Conservation (phyloP, 1,284 basidiomycete genomes). For the Puccinia triticina region DNA sequence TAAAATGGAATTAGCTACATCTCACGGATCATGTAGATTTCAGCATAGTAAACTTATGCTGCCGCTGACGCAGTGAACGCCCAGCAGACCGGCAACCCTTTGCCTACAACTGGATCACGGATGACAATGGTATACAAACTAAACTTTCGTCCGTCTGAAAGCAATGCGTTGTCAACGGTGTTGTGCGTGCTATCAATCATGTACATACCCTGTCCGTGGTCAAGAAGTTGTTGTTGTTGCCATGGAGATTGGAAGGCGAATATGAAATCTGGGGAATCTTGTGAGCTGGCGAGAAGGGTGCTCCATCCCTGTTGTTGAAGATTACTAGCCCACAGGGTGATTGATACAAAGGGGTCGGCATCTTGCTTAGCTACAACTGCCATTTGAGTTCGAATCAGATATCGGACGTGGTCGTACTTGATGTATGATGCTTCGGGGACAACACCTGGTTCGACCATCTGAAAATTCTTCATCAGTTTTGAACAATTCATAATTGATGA, state of each 20-base stretch:
- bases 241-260: background rate
- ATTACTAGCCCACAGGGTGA: background rate
- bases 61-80: background rate
- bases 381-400: background rate
- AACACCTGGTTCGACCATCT: background rate
- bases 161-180: background rate
- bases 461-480: background rate
- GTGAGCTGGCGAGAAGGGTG: background rate
- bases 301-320: background rate
- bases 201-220: background rate
- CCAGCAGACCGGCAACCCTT: background rate
- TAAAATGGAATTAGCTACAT: no score
- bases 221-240: background rate
- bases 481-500: background rate
- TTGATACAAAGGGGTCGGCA: background rate
- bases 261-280: background rate
- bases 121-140: background rate
- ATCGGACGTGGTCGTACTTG: background rate
- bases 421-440: background rate
- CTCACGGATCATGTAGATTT: no score
- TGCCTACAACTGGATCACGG: background rate
- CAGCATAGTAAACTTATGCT: background rate
- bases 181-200: constrained; percentile 7
- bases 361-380: background rate
- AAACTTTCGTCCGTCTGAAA: background rate